phyloP scores from a whole-genome alignment of 306 rosid species.

The Castanospermum australe region DNA sequence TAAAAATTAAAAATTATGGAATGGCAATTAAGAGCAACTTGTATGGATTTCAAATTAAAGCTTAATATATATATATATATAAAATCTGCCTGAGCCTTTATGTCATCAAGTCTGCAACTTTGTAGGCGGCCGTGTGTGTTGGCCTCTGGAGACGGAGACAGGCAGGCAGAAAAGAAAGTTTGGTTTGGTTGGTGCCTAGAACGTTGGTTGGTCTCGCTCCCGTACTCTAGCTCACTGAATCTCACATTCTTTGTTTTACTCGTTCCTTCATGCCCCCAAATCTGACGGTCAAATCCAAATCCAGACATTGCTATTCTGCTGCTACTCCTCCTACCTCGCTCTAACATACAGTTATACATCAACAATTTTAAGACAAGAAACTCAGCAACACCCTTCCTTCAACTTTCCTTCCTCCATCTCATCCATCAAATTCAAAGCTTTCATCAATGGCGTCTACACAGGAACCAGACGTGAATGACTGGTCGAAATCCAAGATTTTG shows the following conservation, averaged over 20 bases:
- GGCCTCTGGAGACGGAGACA: background rate
- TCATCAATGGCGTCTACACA: no score
- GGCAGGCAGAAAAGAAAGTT: conserved; percentile 12
- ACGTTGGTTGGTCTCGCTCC: conserved; percentile 6
- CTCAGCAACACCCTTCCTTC: no score
- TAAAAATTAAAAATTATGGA: no score
- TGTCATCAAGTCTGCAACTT: background rate
- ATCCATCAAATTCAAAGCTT: no score
- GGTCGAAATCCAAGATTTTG: background rate
- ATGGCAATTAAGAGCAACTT: no score
- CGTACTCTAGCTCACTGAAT: conserved; percentile 10
- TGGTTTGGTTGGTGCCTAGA: background rate
- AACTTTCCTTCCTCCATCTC: no score
- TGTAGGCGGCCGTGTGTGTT: background rate
- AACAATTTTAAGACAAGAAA: no score
- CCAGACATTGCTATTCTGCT: conserved; percentile 4
- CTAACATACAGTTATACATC: background rate
- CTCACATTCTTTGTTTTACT: conserved; percentile 17
- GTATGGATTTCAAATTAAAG: no score
- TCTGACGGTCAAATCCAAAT: conserved; percentile 32
- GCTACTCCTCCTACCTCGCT: background rate
- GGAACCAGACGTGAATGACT: no score
- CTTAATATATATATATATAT: no score
- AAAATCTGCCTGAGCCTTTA: no score
- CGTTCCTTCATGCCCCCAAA: no score